Evolutionary conservation across 177 flowering plant genomes (phyloP), one percentile per base, ranked within the genome.

Genomic region (Telopea speciosissima): DNA sequence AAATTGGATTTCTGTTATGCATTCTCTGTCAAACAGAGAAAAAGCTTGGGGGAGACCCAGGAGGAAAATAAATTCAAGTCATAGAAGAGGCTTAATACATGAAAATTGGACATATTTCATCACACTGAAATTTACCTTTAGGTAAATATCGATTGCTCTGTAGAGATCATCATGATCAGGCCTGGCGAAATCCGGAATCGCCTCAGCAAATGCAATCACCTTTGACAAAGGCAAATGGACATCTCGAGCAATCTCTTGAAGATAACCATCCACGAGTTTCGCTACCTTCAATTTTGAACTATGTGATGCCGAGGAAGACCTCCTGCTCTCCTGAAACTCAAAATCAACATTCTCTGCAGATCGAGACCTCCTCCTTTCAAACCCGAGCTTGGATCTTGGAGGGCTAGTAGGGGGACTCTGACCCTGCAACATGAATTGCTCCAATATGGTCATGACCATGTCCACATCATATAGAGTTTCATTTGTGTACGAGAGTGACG

Each of bases 381-480:
- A 75, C 28, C 83, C 82, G 3, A 77, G 70, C 75, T 79, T 88
- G 22, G 75, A 71, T 69, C 92, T 88, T 22, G 79, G 83, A 61
- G 96, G 96, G 71, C 88, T 89, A 10, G 85, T 88, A 6, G 91
- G 92, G 5, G 97, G 98, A 72, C 94, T 95, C 81, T 87, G 91
- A 65, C 90, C 91, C 68, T 88, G 91, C 76, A 79, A 67, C 90
- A 83, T 81, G 85, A 92, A 91, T 78, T 89, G 89, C 81, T 90
- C 97, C 82, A 95, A 72, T 71, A 96, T 89, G 24, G 72, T 79
- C 80, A 83, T 72, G 0, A 91, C 93, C 49, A 91, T 77, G 52
- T 93, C 97, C 0, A 91, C 87, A 76, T 96, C 97, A 65, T 90
- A 91, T 5, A 81, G 31, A 8, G 81, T 83, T 22, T 82, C 90